Conservation (phyloP, 2,329 filamentous ascomycete species). For the Xylaria hypoxylon region DNA sequence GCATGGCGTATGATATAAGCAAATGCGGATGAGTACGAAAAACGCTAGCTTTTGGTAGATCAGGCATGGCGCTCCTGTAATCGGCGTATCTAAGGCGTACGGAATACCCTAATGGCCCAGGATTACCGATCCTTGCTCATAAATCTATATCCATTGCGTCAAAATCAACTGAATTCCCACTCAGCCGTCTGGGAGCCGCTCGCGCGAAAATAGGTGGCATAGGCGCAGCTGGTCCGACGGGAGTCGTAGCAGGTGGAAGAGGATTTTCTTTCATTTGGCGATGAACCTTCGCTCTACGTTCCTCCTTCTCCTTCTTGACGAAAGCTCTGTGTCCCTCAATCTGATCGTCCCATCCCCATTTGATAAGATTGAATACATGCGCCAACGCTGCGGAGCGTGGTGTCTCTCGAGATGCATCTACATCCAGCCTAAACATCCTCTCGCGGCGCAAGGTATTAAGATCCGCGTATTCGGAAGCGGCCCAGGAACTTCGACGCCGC, state of each 20-base stretch:
- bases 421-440: slow-evolving; percentile 32
- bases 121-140: background rate
- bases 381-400: slow-evolving; percentile 43
- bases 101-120: background rate
- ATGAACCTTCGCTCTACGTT: slow-evolving; percentile 34
- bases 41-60: background rate
- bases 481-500: slow-evolving; percentile 31
- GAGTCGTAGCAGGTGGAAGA: slow-evolving; percentile 11
- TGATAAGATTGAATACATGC: slow-evolving; percentile 38
- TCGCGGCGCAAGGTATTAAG: slow-evolving; percentile 28
- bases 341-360: slow-evolving; percentile 40
- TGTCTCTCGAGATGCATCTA: slow-evolving; percentile 31
- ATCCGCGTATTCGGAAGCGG: slow-evolving; percentile 37
- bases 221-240: slow-evolving; percentile 1
- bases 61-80: background rate
- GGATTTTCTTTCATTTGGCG: slow-evolving; percentile 25
- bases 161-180: background rate
- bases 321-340: slow-evolving; percentile 41
- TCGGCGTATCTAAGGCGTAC: background rate
- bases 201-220: background rate
- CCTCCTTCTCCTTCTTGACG: slow-evolving; percentile 40
- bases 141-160: slow-evolving; percentile 38
- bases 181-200: background rate
- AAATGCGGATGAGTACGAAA: background rate
- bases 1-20: background rate